These are phyloP conservation scores for Casaregolazyma lundiana DNA, from an alignment of 1,139 yeast genomes.

Conservation along the genomic window DNA sequence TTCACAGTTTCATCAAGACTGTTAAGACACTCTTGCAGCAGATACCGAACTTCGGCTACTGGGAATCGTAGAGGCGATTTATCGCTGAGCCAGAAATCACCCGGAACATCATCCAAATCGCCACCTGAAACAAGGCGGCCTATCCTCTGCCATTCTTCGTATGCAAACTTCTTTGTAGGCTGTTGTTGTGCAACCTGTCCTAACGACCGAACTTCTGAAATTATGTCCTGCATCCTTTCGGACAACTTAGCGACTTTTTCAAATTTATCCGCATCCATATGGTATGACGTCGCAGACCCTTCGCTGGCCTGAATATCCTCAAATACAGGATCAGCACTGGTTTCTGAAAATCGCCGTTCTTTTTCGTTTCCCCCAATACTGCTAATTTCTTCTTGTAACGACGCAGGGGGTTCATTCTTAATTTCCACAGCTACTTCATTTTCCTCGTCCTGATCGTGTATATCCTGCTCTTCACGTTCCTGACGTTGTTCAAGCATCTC, in stretches of 20 bases:
- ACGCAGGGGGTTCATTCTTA: slow-evolving; percentile 8
- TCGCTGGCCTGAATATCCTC: neutral
- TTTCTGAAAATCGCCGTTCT: too few relatives aligned
- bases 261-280: neutral
- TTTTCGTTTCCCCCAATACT: neutral
- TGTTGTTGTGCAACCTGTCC: slow-evolving; percentile 31
- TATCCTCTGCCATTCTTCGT: slow-evolving; percentile 45
- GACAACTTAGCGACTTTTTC: neutral
- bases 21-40: slow-evolving; percentile 44
- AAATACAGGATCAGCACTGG: neutral
- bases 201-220: slow-evolving; percentile 13
- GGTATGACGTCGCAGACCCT: neutral
- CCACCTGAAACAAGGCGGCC: slow-evolving; percentile 24
- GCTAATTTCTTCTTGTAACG: neutral
- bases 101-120: slow-evolving; percentile 21
- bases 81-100: slow-evolving; percentile 53
- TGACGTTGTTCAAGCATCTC: slow-evolving; percentile 1
- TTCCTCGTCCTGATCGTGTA: neutral
- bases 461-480: slow-evolving; percentile 4
- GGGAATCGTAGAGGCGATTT: slow-evolving; percentile 65
- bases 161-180: slow-evolving; percentile 35
- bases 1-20: slow-evolving; percentile 28
- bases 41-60: slow-evolving; percentile 59
- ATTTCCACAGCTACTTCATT: slow-evolving; percentile 8
- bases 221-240: neutral